Evolutionary conservation across 148 eudicot genomes (phyloP), one percentile per base, ranked within the genome.

Genomic region (Diospyros kaki): DNA sequence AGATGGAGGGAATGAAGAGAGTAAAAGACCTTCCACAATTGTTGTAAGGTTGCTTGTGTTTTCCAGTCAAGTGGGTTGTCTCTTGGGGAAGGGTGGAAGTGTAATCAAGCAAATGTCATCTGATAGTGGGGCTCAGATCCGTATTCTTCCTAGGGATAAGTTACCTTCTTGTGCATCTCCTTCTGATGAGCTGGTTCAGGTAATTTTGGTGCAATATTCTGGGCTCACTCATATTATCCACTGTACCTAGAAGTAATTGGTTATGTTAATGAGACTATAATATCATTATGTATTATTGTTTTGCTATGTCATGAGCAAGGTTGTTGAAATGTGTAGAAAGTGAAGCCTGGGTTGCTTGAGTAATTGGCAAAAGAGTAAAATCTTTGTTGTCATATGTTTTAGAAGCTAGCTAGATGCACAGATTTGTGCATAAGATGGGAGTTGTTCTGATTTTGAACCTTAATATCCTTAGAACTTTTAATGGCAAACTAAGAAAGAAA

Each of bases 121-220:
- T 75, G 94, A 89, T 66, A 95, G 90, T 84, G 99, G 99, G 64
- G 91, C 99, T 17, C 91, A 90, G 71, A 91, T 95, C 64, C 89
- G 82, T 58, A 85, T 95, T 70, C 93, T 95, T 78, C 96, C 97
- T 15, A 86, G 85, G 73, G 94, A 93, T 64, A 83, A 92, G 73
- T 81, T 91, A 58, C 96, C 97, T 80, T 43, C 84, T 41, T 92
- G 87, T 88, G 97, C 93, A 18, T 87, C 98, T 77, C 81, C 96
- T 73, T 77, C 85, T 39, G 97, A 95, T 84, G 99, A 92, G 74
- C 74, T 92, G 64, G 90, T 95, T 88, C 91, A 94, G 97, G 98
- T 94, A 80, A 68, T 64, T 56, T 72, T 69, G 54, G 15, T 71
- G 68, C 53, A 14, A 54, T 39, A 44, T 45, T 8, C 9, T 2